These are phyloP conservation scores for Nigrospora sphaerica DNA, from an alignment of 2,329 filamentous ascomycete species.

Conservation along the genomic window DNA sequence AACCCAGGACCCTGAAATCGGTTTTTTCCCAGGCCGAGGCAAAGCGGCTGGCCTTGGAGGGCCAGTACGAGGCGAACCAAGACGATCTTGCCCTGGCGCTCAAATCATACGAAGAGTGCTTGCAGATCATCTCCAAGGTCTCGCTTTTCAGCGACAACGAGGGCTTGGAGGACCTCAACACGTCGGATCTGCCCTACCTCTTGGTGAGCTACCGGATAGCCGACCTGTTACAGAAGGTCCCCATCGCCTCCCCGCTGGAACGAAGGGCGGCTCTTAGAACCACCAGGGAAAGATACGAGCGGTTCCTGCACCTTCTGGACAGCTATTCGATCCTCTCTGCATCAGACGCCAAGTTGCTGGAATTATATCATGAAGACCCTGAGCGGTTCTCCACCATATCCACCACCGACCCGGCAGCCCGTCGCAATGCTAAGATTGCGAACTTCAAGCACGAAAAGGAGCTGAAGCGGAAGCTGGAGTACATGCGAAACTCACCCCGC, in stretches of 20 bases:
- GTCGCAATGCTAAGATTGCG: constrained; percentile 77
- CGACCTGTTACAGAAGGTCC: constrained; percentile 67
- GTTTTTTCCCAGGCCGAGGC: constrained; percentile 43
- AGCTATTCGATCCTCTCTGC: constrained; percentile 66
- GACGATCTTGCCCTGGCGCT: constrained; percentile 38
- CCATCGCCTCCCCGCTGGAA: constrained; percentile 41
- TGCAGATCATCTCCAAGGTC: constrained; percentile 59
- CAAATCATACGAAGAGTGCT: constrained; percentile 65
- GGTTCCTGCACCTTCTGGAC: constrained; percentile 70
- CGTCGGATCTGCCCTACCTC: constrained; percentile 79
- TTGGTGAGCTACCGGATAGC: constrained; percentile 72
- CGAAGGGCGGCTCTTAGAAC: constrained; percentile 56
- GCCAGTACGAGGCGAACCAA: constrained; percentile 57
- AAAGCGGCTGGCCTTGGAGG: constrained; percentile 51
- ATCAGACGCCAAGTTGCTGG: constrained; percentile 61
- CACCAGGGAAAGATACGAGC: constrained; percentile 67
- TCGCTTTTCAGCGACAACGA: constrained; percentile 91
- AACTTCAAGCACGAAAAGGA: constrained; percentile 82
- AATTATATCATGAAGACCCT: constrained; percentile 65
- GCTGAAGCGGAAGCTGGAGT: constrained; percentile 73
- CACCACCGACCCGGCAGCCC: constrained; percentile 52
- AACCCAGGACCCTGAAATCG: constrained; percentile 42
- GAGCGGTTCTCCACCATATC: constrained; percentile 66
- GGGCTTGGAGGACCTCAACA: constrained; percentile 76
- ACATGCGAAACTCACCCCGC: constrained; percentile 33